Evolutionary conservation across 2,329 filamentous ascomycete species (phyloP), one percentile per base, ranked within the genome.

Genomic region (Zymoseptoria brevis): DNA sequence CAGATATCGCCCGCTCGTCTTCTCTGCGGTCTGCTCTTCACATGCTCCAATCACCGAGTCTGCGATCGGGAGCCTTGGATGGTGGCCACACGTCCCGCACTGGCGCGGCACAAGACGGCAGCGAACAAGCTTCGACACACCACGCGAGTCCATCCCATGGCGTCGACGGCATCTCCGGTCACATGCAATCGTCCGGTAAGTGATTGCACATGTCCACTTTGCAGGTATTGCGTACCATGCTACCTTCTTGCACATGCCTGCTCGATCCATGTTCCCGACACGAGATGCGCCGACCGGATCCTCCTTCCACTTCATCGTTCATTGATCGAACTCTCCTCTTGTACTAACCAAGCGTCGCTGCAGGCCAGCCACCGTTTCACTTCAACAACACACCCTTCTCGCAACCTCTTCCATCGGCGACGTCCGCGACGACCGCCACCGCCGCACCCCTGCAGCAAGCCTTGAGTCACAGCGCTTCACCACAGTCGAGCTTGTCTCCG

Each of bases 381-480:
- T 51, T 70, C 62, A 62, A 70, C 35, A n/a, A 45, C 13, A 45
- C 73, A 59, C 70, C 75, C 56, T 76, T 70, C 62, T 66, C 72
- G 13, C 75, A 75, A 58, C 60, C 72, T 45, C 13, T 45, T n/a
- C 35, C 35, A n/a, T 16, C 26, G 26, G 26, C 26, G 26, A 29
- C 26, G 8, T 29, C 26, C 7, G 26, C 26, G 26, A 29, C 26
- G 8, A 8, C 26, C 26, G 4, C 26, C 26, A 8, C 35, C 35
- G 35, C 35, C 35, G 35, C 13, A 45, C 16, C 13, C 35, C 13
- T 56, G 53, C 70, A 68, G 67, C 56, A 60, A 19, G 57, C 51
- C 57, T 21, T 65, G 53, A 61, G 63, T 53, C 62, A 63, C 45
- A 68, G 64, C 63, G 64, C 72, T 64, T 66, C 70, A 60, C 69